Conservation (phyloP, 192 early-diverging fungal genomes). For the Chytriomyces sp. region DNA sequence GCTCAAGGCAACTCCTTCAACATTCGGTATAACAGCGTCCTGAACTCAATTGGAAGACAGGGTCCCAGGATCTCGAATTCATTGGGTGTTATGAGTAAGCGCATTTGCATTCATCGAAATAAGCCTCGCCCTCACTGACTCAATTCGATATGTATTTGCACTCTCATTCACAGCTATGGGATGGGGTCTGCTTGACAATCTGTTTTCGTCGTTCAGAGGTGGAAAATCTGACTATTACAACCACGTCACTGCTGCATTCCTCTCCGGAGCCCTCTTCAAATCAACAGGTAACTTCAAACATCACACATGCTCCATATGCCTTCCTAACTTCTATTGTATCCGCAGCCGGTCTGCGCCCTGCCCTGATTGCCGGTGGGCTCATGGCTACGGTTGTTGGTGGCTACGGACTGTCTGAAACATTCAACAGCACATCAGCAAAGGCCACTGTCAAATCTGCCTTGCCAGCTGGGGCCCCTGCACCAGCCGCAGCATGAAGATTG, state of each 20-base stretch:
- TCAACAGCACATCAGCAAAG: slow-evolving; percentile 5
- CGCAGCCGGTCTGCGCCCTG: slow-evolving; percentile 54
- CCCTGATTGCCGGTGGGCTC: slow-evolving; percentile 53
- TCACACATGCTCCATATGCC: not conserved
- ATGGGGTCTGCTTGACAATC: slow-evolving; percentile 54
- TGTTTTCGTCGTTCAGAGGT: slow-evolving; percentile 40
- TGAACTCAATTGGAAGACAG: slow-evolving; percentile 58
- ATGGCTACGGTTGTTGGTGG: slow-evolving; percentile 49
- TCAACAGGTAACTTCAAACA: slow-evolving; percentile 50
- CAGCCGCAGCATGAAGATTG: not conserved
- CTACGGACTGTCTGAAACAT: slow-evolving; percentile 46
- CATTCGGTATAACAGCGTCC: slow-evolving; percentile 57
- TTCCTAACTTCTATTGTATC: slow-evolving; percentile 3
- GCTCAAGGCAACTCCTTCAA: slow-evolving; percentile 54
- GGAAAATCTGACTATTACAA: slow-evolving; percentile 58
- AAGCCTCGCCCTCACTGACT: not conserved
- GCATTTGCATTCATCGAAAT: slow-evolving; percentile 1
- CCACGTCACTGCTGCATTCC: slow-evolving; percentile 60
- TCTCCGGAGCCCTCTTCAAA: slow-evolving; percentile 60
- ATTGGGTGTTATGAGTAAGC: slow-evolving; percentile 57
- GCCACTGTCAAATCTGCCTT: not conserved
- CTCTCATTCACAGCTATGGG: slow-evolving; percentile 44
- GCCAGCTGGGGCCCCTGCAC: slow-evolving; percentile 3
- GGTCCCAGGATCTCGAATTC: slow-evolving; percentile 61
- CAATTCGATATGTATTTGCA: slow-evolving; percentile 9